These are phyloP conservation scores for Meripilus lineatus DNA, from an alignment of 1,284 basidiomycete species.

Conservation along the genomic window DNA sequence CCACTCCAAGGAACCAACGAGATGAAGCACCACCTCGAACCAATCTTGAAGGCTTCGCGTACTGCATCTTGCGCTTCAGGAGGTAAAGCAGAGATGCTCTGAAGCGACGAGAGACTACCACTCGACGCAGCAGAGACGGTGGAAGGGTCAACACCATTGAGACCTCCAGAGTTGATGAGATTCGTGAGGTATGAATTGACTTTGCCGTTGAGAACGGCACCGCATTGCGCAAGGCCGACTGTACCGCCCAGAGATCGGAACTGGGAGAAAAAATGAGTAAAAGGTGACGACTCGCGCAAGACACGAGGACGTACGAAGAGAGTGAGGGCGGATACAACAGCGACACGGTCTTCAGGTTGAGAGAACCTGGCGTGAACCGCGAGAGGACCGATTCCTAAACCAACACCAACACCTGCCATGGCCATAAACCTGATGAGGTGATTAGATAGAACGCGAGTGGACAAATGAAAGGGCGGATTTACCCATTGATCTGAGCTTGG, in stretches of 20 bases:
- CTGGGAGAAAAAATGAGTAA: constrained; percentile 20
- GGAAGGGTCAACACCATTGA: constrained; percentile 24
- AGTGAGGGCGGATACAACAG: constrained; percentile 36
- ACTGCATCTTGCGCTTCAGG: constrained; percentile 30
- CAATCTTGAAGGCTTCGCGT: constrained; percentile 36
- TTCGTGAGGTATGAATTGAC: constrained; percentile 31
- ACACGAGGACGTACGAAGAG: constrained; percentile 36
- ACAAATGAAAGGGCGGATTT: constrained; percentile 4
- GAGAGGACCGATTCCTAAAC: constrained; percentile 35
- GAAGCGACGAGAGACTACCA: constrained; percentile 26
- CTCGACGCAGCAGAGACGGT: constrained; percentile 13
- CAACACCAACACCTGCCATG: constrained; percentile 41
- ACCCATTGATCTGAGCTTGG: constrained; percentile 35
- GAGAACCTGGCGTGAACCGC: constrained; percentile 42
- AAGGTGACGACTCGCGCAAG: not conserved
- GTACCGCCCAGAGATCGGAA: constrained; percentile 46
- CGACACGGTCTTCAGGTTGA: constrained; percentile 33
- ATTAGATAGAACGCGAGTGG: not conserved
- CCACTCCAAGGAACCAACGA: constrained; percentile 44
- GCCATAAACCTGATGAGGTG: constrained; percentile 35
- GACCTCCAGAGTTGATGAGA: constrained; percentile 21
- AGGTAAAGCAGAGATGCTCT: constrained; percentile 33
- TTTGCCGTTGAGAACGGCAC: constrained; percentile 41
- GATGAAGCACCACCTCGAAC: constrained; percentile 39
- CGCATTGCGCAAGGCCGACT: constrained; percentile 46